These are phyloP conservation scores for Imleria badia DNA, from an alignment of 768 basidiomycete species.

Conservation along the genomic window DNA sequence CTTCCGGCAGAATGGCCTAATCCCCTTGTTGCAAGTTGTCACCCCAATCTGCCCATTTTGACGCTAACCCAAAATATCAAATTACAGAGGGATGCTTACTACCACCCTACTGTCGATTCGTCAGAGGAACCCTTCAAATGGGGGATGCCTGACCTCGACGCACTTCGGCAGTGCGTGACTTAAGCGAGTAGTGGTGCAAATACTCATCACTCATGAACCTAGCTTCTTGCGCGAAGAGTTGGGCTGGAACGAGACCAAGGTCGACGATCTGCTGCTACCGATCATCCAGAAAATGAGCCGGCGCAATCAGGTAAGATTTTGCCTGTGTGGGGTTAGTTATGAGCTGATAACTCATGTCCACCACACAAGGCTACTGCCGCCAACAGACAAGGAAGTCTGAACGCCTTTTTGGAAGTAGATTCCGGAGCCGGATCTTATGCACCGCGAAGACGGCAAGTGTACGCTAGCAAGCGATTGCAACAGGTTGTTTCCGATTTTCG, in stretches of 20 bases:
- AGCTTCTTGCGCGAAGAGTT: constrained; percentile 79
- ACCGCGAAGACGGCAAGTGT: constrained; percentile 78
- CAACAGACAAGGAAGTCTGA: constrained; percentile 78
- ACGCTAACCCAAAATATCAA: neutral
- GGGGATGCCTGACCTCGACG: constrained; percentile 96
- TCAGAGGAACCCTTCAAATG: constrained; percentile 96
- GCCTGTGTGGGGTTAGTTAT: neutral
- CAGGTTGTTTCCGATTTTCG: constrained; percentile 82
- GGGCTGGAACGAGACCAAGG: constrained; percentile 78
- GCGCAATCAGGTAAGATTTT: constrained; percentile 61
- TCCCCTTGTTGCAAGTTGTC: constrained; percentile 70
- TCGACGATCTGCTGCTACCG: constrained; percentile 87
- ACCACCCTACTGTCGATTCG: constrained; percentile 84
- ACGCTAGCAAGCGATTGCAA: constrained; percentile 84
- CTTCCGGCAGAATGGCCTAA: constrained; percentile 88
- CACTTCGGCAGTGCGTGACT: constrained; percentile 68
- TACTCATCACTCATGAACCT: constrained; percentile 12
- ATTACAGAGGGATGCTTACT: constrained; percentile 84
- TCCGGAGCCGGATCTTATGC: constrained; percentile 67
- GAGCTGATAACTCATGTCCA: neutral
- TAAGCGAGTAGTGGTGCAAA: constrained; percentile 1
- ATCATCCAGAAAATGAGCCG: constrained; percentile 88
- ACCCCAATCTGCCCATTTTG: constrained; percentile 7
- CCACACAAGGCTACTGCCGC: constrained; percentile 50
- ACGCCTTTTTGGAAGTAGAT: constrained; percentile 70